Conservation (phyloP, 176 grass and related monocot genomes). For the Oryza brachyantha region DNA sequence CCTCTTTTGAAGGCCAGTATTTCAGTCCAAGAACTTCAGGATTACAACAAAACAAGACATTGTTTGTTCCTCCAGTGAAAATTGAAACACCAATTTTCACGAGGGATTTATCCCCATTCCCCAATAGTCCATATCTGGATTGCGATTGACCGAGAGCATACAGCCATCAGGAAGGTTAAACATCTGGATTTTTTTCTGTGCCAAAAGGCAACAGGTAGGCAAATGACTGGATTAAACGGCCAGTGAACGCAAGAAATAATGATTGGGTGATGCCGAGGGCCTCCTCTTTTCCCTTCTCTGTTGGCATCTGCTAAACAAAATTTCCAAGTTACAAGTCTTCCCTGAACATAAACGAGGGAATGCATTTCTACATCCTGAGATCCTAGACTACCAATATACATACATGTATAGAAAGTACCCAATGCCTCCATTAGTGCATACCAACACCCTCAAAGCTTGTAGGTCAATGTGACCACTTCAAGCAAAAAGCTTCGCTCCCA, state of each 20-base stretch:
- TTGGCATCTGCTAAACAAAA: conserved; percentile 52
- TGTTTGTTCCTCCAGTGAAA: neutral
- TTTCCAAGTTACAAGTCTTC: conserved; percentile 54
- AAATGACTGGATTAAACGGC: conserved; percentile 15
- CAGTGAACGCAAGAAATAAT: conserved; percentile 1
- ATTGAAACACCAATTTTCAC: neutral
- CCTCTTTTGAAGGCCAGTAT: neutral
- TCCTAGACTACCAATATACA: conserved; percentile 64
- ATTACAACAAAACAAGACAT: neutral
- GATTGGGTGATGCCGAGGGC: conserved; percentile 9
- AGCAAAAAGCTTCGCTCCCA: conserved; percentile 27
- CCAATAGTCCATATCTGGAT: neutral
- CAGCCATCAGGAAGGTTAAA: neutral
- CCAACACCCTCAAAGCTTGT: conserved; percentile 25
- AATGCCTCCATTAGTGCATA: conserved; percentile 48
- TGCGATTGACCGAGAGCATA: neutral
- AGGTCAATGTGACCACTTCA: conserved; percentile 33
- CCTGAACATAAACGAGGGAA: conserved; percentile 31
- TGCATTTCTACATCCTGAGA: conserved; percentile 41
- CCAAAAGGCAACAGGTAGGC: neutral
- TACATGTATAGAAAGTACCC: conserved; percentile 63
- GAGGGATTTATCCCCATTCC: neutral
- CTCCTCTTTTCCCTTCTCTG: conserved; percentile 31
- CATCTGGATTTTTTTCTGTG: neutral
- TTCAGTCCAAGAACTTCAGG: neutral